Percentiles rank a stretch among this genome's conserved stretches.
phyloP scores from a whole-genome alignment of 352 stramenopile genomes.

The Phytophthora cajani region DNA sequence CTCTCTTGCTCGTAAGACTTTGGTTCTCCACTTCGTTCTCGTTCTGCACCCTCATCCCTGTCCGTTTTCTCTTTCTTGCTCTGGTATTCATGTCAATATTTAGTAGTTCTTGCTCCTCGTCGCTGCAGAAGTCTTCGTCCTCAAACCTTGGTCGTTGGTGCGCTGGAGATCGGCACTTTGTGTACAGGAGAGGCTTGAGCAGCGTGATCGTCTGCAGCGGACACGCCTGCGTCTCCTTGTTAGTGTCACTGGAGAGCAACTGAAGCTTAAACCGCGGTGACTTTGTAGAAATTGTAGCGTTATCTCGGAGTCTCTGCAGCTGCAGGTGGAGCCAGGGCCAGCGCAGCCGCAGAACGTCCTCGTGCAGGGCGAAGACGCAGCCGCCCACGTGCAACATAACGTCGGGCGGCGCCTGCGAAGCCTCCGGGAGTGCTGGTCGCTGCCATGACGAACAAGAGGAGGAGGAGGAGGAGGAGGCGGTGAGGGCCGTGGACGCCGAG shows the following conservation, averaged over 20 bases:
- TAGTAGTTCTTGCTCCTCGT: not conserved
- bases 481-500: slow-evolving; percentile 7
- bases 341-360: slow-evolving; percentile 34
- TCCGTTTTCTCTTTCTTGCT: slow-evolving; percentile 16
- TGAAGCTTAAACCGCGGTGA: slow-evolving; percentile 17
- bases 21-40: slow-evolving; percentile 4
- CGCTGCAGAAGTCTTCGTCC: slow-evolving; percentile 7
- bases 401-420: slow-evolving; percentile 30
- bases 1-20: slow-evolving; percentile 10
- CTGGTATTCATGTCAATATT: not conserved
- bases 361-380: slow-evolving; percentile 59
- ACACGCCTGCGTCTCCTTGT: slow-evolving; percentile 3
- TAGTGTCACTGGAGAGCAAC: slow-evolving; percentile 2
- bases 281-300: not conserved
- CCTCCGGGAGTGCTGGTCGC: slow-evolving; percentile 16
- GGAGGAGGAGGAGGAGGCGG: not conserved
- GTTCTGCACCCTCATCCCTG: not conserved
- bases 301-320: slow-evolving; percentile 28
- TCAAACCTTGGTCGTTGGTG: slow-evolving; percentile 10
- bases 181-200: slow-evolving; percentile 27
- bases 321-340: slow-evolving; percentile 41
- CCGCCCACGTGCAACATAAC: slow-evolving; percentile 54
- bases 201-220: slow-evolving; percentile 30
- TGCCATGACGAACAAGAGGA: not conserved
- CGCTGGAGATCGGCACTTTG: slow-evolving; percentile 11